These are phyloP conservation scores for Naganishia friedmannii DNA, from an alignment of 768 basidiomycete genomes.

Conservation along the genomic window DNA sequence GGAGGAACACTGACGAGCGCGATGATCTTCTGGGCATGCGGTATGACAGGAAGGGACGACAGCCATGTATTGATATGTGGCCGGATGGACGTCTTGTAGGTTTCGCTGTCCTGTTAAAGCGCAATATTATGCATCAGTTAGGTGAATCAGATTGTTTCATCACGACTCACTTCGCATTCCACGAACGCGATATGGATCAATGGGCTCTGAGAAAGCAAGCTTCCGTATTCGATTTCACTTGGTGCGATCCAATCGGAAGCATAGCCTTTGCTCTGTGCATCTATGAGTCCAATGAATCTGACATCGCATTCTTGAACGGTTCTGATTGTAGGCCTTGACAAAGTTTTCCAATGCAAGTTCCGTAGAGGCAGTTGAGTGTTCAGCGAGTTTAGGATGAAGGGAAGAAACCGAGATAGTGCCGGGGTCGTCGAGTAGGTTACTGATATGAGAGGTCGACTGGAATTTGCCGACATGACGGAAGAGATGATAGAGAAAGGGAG, in stretches of 20 bases:
- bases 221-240: constrained; percentile 50
- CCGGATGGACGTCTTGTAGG: constrained; percentile 71
- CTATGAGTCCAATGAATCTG: constrained; percentile 59
- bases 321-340: constrained; percentile 66
- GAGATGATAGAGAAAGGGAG: background rate
- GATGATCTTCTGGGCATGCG: constrained; percentile 57
- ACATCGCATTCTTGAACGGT: constrained; percentile 89
- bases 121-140: constrained; percentile 4
- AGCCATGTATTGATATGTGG: constrained; percentile 95
- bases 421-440: constrained; percentile 25
- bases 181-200: constrained; percentile 82
- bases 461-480: constrained; percentile 1
- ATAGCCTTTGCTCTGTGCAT: constrained; percentile 61
- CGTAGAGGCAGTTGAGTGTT: constrained; percentile 63
- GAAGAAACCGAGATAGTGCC: constrained; percentile 6
- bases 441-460: constrained; percentile 16
- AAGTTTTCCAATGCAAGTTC: constrained; percentile 88
- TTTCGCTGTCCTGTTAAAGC: constrained; percentile 61
- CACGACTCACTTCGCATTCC: constrained; percentile 71
- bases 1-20: constrained; percentile 72
- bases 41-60: constrained; percentile 39
- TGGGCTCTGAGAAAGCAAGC: constrained; percentile 73
- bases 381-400: constrained; percentile 33
- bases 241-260: constrained; percentile 49
- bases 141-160: constrained; percentile 11